Base-by-base conservation (phyloP, 805 yeast species). In the Candida succiphila region DNA sequence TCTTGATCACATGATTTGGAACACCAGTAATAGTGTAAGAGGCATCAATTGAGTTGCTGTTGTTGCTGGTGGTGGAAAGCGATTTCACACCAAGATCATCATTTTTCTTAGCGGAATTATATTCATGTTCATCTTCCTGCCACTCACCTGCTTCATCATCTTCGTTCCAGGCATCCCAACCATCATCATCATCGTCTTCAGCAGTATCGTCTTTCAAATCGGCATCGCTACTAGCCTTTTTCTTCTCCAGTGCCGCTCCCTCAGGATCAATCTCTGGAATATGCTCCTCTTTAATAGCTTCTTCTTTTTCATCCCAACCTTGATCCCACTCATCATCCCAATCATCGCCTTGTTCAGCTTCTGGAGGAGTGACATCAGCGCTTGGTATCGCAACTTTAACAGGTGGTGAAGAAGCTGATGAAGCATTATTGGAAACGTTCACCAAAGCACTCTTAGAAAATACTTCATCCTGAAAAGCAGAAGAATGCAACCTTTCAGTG, bases 111-210 rank as follows among this genome's bases (percentile, higher is more conserved):
- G 14, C 18, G 24, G 7, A 6, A n/a, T 22, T 21, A 4, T 12
- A 4, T 15, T 23, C n/a, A 14, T 28, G 8, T 4, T 6, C 19
- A 13, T 16, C 36, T 18, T n/a, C 36, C 39, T 9, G 35, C 40
- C 21, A 27, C 35, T 37, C 51, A 29, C 43, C 54, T 54, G 57
- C 49, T 10, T 37, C 52, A 23, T 50, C 56, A 7, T 46, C 55
- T 4, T 45, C 44, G 27, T 43, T 38, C 56, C 56, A 51, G 10
- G 46, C 45, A 24, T 41, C 56, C 49, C 52, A 45, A 8, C 38
- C 56, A 29, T 40, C 43, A 18, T 31, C 36, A 6, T 33, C 31
- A 4, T 29, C 31, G 10, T 29, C 29, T 10, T n/a, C n/a, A n/a
- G n/a, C n/a, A n/a, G 28, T 30, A 24, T 28, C 33, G 5, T 33